A percentile compares a stretch with the other conserved stretches of the same genome.
Evolutionary conservation across 2,329 filamentous ascomycete species (phyloP).

Genomic region (Fusarium armeniacum): DNA sequence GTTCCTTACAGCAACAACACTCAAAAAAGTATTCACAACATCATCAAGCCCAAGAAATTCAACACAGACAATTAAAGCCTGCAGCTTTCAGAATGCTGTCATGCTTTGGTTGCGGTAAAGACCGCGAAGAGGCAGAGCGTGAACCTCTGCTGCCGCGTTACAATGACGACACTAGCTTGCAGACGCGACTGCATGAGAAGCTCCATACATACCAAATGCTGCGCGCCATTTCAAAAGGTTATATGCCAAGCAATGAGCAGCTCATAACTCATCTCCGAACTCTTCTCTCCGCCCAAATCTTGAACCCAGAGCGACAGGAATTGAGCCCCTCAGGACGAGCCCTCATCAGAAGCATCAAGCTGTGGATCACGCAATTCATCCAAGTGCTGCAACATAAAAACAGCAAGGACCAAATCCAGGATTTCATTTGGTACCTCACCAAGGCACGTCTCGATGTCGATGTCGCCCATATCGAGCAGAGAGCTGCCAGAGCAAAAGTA

Average conservation of each 20-base stretch:
- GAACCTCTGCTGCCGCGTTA: slow-evolving; percentile 87
- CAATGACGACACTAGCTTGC: slow-evolving; percentile 82
- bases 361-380: slow-evolving; percentile 84
- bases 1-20: background rate
- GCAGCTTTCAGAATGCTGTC: slow-evolving; percentile 64
- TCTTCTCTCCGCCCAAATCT: slow-evolving; percentile 80
- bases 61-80: slow-evolving; percentile 1
- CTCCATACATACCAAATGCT: slow-evolving; percentile 95
- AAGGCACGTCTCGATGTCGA: slow-evolving; percentile 73
- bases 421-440: slow-evolving; percentile 87
- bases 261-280: slow-evolving; percentile 82
- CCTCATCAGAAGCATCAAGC: slow-evolving; percentile 77
- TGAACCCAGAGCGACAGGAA: slow-evolving; percentile 77
- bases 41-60: background rate
- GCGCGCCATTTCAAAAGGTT: slow-evolving; percentile 83
- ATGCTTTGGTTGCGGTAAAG: slow-evolving; percentile 72
- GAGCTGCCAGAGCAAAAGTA: slow-evolving; percentile 51
- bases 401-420: slow-evolving; percentile 85
- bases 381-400: slow-evolving; percentile 89
- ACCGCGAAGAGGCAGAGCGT: slow-evolving; percentile 70
- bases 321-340: slow-evolving; percentile 83
- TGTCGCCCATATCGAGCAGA: slow-evolving; percentile 49
- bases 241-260: slow-evolving; percentile 93
- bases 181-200: slow-evolving; percentile 86
- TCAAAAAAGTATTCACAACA: background rate